Percentiles rank a stretch among this genome's conserved stretches.
These are phyloP conservation scores for Aethionema arabicum DNA, from an alignment of 345 rosid genomes.

Conservation along the genomic window DNA sequence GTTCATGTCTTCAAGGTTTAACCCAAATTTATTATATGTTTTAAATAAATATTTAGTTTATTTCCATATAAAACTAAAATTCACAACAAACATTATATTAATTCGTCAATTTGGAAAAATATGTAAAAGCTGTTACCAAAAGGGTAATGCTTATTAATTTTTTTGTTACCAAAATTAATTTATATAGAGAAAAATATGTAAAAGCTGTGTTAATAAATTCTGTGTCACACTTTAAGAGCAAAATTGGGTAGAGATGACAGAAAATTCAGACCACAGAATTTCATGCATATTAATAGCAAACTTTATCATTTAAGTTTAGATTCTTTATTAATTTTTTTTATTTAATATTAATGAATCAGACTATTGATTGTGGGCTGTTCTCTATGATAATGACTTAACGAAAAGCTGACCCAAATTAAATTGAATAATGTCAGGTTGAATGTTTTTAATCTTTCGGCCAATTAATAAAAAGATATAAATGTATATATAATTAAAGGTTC, in stretches of 20 bases:
- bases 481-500: constrained; percentile 16
- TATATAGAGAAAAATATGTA: background rate
- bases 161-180: too few relatives aligned
- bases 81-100: too few relatives aligned
- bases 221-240: constrained; percentile 22
- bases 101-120: too few relatives aligned
- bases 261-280: constrained; percentile 8
- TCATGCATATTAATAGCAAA: constrained; percentile 18
- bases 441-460: constrained; percentile 33
- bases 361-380: constrained; percentile 31
- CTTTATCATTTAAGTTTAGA: constrained; percentile 7
- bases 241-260: constrained; percentile 25
- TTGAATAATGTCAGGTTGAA: constrained; percentile 38
- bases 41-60: too few relatives aligned
- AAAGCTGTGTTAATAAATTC: constrained; percentile 22
- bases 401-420: constrained; percentile 28
- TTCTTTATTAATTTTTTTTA: constrained; percentile 20
- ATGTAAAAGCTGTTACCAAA: too few relatives aligned
- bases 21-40: too few relatives aligned
- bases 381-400: constrained; percentile 36
- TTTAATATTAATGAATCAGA: constrained; percentile 18
- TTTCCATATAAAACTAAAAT: too few relatives aligned
- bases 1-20: too few relatives aligned
- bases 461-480: constrained; percentile 5
- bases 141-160: too few relatives aligned